Evolutionary conservation across 2,329 filamentous ascomycete genomes (phyloP), one percentile per base, ranked within the genome.

Genomic region (Drechslerella stenobrocha): DNA sequence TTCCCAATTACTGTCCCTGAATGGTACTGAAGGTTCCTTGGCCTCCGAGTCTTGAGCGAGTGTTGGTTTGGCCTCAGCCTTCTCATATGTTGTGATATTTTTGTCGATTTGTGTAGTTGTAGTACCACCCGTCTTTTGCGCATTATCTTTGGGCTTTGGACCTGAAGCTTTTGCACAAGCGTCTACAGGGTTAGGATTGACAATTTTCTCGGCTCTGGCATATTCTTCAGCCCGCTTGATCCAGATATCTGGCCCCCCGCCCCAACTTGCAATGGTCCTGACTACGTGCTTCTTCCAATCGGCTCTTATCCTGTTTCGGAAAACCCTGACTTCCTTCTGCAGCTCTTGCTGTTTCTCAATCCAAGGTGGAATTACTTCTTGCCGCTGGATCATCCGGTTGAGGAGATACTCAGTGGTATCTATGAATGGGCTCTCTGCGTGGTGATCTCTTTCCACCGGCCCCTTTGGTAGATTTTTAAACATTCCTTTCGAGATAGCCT

Each of bases 261-360:
- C 91, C 58, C 81, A 80, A 63, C 87, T 87, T 0, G 90, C 81
- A 71, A 97, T 95, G 72, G 85, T 82, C 50, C 89, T 80, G 0
- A 89, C 86, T 3, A 88, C 89, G 76, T 95, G 89, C 32, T 90
- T 82, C 74, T 83, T 85, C 92, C 92, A 97, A 72, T 95, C 90
- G 37, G 81, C 83, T 32, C 91, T 81, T 67, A 97, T 74, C n/a
- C 89, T 80, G 1, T 80, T 78, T 1, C 93, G 83, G 74, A 98
- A 96, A 0, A 81, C 80, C 9, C 80, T 81, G 0, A 86, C 82
- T 0, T 88, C 82, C 66, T 83, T 84, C 8, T 85, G 81, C 3
- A 97, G 79, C 73, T 96, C 90, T 75, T 97, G 92, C 76, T 98
- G 93, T 77, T 96, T 97, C 77, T 98, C 93, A 65, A 98, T 97